Evolutionary conservation across 805 yeast genomes (phyloP).

Genomic region (Metschnikowia borealis): DNA sequence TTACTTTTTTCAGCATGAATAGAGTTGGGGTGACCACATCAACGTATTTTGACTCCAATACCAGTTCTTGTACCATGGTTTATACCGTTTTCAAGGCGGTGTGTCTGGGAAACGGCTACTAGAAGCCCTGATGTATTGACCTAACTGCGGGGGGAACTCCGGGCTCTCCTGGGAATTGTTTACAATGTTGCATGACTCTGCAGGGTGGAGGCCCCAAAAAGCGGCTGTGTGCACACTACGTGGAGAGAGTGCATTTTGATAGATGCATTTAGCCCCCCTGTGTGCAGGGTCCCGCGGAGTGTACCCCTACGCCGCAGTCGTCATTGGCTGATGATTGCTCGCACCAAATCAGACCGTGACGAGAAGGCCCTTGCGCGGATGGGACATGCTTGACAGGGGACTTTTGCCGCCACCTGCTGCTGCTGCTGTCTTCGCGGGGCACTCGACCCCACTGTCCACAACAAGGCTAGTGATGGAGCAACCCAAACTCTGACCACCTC

Average conservation of each 20-base stretch:
- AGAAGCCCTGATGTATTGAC: background rate
- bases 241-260: background rate
- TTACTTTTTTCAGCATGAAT: background rate
- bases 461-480: no score
- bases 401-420: background rate
- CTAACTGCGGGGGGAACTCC: background rate
- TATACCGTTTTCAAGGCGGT: no score
- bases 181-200: background rate
- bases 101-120: background rate
- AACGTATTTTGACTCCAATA: no score
- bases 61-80: no score
- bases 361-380: background rate
- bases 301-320: background rate
- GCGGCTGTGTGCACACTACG: background rate
- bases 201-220: background rate
- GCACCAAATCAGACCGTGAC: background rate
- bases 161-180: background rate
- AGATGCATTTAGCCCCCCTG: background rate
- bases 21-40: background rate
- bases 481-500: no score
- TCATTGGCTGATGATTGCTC: background rate
- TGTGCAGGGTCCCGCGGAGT: background rate
- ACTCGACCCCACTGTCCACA: no score
- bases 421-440: no score
- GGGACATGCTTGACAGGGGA: background rate